Evolutionary conservation across 805 yeast genomes (phyloP), one percentile per base, ranked within the genome.

Genomic region (Saccharomycopsis sp.): DNA sequence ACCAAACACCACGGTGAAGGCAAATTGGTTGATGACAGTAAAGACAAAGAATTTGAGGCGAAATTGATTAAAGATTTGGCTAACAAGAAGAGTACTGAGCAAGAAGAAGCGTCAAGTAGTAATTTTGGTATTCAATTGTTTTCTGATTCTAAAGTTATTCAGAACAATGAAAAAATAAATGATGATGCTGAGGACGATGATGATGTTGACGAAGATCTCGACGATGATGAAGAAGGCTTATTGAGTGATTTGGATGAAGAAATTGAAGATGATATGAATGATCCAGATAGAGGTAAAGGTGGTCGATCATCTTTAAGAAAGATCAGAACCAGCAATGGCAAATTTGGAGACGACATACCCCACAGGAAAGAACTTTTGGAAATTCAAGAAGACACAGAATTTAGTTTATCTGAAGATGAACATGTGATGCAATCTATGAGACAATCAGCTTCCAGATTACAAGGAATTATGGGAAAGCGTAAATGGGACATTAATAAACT

Each of bases 401-500:
- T 75, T 29, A 68, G 62, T 36, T 23, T 49, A 7, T 63, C 63
- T 20, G 66, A 62, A 32, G 73, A 65, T 4, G 67, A 60, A 7
- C 66, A 59, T 33, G 63, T 59, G 4, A 59, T 39, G 52, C 43
- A 32, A 32, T 44, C 26, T 41, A 40, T 36, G 29, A 51, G 58
- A 29, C 23, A 51, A 8, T 67, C 83, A 32, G 96, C 95, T 1
- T 59, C 77, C 3, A 79, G 72, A 54, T 66, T 85, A 47, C 68
- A 74, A 50, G 74, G 81, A n/a, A 53, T 73, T 4, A 58, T 64
- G 47, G 67, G 63, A 58, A 70, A 65, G 55, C 75, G 70, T 63
- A 69, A 67, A 47, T 85, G 94, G 89, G 85, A 90, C 60, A 76
- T 90, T 50, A 79, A 81, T 54, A 85, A 84, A 57, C 65, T 90